Conservation (phyloP, 1,284 basidiomycete species). For the Papiliotrema flavescens region DNA sequence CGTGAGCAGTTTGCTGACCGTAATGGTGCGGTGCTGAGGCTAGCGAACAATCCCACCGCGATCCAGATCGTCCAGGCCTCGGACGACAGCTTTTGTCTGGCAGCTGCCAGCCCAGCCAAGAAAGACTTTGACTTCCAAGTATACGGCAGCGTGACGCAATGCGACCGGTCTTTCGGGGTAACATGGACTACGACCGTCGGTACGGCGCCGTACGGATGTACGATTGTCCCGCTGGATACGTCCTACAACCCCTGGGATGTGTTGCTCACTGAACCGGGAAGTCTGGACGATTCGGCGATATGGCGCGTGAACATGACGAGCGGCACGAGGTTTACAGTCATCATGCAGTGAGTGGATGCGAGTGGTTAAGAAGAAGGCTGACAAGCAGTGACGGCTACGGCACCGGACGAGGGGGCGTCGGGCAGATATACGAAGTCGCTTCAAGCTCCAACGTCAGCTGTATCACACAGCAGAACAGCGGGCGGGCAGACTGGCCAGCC, state of each 20-base stretch:
- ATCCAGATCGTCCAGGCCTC: constrained; percentile 5
- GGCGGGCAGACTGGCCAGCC: neutral
- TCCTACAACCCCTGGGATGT: constrained; percentile 6
- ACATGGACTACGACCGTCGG: constrained; percentile 2
- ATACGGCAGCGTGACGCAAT: constrained; percentile 1
- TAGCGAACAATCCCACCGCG: constrained; percentile 1
- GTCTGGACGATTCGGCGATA: neutral
- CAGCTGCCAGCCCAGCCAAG: constrained; percentile 2
- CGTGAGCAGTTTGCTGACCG: neutral
- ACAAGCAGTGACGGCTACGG: neutral
- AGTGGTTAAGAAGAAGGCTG: neutral
- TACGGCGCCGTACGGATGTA: constrained; percentile 2
- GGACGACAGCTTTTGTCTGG: neutral
- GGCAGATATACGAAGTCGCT: constrained; percentile 5
- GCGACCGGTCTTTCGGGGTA: constrained; percentile 1
- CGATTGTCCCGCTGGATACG: constrained; percentile 5
- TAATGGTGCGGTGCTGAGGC: neutral
- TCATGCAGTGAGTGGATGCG: constrained; percentile 7
- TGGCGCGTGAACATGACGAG: constrained; percentile 11
- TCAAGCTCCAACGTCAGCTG: neutral
- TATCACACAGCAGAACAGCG: neutral
- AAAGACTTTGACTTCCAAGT: constrained; percentile 9
- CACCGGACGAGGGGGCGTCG: constrained; percentile 2
- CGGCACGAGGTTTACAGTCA: constrained; percentile 7
- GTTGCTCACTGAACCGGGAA: neutral